These are phyloP conservation scores for Viola pubescens DNA, from an alignment of 441 rosid genomes.

Conservation along the genomic window DNA sequence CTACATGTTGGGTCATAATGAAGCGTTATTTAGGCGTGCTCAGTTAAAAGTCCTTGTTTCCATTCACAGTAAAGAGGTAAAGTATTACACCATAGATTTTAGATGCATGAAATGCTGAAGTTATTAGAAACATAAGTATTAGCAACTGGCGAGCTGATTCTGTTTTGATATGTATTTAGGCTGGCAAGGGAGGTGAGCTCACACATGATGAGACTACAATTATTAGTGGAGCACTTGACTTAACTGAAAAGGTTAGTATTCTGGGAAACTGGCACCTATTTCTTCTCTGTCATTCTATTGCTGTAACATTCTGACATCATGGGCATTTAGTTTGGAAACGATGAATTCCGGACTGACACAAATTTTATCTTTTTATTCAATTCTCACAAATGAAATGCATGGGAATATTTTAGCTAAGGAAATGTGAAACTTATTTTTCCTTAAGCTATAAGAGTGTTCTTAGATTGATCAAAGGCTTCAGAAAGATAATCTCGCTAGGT, in stretches of 20 bases:
- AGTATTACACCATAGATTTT: background rate
- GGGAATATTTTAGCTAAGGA: background rate
- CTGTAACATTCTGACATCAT: background rate
- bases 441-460: background rate
- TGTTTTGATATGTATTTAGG: constrained; percentile 36
- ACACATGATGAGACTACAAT: constrained; percentile 98
- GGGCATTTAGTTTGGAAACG: background rate
- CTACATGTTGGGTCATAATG: constrained; percentile 80
- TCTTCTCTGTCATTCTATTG: background rate
- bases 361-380: background rate
- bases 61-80: constrained; percentile 91
- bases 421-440: background rate
- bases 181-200: constrained; percentile 99
- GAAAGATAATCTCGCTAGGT: background rate
- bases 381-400: background rate
- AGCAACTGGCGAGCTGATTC: constrained; percentile 10
- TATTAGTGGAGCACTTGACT: constrained; percentile 93
- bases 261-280: constrained; percentile 2
- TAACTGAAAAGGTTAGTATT: constrained; percentile 80
- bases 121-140: constrained; percentile 9
- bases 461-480: background rate
- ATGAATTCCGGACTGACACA: background rate
- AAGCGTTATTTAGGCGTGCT: constrained; percentile 86
- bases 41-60: constrained; percentile 93
- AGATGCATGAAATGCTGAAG: background rate